Percentiles rank a stretch among this genome's conserved stretches.
These are phyloP conservation scores for Hydnomerulius pinastri DNA, from an alignment of 768 basidiomycete species.

Conservation along the genomic window DNA sequence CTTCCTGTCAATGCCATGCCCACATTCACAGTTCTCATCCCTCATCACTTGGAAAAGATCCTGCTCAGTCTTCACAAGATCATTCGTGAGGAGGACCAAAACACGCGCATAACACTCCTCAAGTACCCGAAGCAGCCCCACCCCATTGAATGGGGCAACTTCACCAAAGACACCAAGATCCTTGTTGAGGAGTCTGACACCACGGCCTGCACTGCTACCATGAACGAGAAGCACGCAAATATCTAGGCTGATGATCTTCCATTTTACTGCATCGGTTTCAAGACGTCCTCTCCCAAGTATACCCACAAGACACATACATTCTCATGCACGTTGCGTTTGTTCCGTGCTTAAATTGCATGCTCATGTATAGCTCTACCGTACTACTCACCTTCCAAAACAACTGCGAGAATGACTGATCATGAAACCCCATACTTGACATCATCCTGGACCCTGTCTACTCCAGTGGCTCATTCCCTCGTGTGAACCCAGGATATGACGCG, in stretches of 20 bases:
- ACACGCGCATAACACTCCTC: constrained; percentile 92
- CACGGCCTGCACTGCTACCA: constrained; percentile 48
- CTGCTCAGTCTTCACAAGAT: constrained; percentile 95
- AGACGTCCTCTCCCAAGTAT: constrained; percentile 97
- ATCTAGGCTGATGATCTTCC: constrained; percentile 89
- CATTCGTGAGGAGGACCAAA: constrained; percentile 96
- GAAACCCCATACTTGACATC: too few species aligned
- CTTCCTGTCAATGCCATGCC: constrained; percentile 98
- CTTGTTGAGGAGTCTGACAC: constrained; percentile 84
- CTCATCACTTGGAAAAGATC: constrained; percentile 99
- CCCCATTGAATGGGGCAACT: constrained; percentile 99
- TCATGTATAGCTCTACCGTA: constrained; percentile 95
- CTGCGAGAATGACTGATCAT: too few species aligned
- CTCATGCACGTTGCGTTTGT: constrained; percentile 99
- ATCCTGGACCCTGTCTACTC: constrained; percentile 17
- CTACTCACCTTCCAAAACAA: too few species aligned
- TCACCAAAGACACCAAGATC: constrained; percentile 99
- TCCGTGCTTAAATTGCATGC: constrained; percentile 99
- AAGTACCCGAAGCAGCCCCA: constrained; percentile 99
- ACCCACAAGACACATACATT: constrained; percentile 96
- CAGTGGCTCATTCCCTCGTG: constrained; percentile 14
- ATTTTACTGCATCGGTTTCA: constrained; percentile 99
- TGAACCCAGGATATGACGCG: constrained; percentile 16
- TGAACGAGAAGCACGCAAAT: constrained; percentile 68
- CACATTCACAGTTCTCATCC: constrained; percentile 98